phyloP scores from a whole-genome alignment of 768 basidiomycete species.

The Strobilomyces echinocephalus region DNA sequence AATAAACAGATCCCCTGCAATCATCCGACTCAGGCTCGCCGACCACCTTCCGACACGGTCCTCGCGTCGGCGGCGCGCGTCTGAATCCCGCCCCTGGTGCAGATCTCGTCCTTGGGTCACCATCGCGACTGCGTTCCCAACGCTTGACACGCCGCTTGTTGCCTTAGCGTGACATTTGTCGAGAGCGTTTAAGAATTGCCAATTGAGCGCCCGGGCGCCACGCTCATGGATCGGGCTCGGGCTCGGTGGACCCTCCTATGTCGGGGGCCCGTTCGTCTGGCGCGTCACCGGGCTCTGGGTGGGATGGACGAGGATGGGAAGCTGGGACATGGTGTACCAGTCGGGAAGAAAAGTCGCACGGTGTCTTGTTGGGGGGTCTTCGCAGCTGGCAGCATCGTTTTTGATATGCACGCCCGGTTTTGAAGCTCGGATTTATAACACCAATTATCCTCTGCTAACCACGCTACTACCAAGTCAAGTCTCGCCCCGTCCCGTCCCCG shows the following conservation, averaged over 20 bases:
- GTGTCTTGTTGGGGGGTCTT: conserved; percentile 11
- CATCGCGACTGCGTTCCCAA: conserved; percentile 2
- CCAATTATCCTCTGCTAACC: conserved; percentile 17
- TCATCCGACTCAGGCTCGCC: too few relatives aligned
- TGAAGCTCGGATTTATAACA: conserved; percentile 30
- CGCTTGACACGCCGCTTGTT: too few relatives aligned
- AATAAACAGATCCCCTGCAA: neutral
- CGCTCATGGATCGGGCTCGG: neutral
- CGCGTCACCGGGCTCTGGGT: too few relatives aligned
- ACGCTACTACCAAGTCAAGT: neutral
- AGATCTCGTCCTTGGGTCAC: neutral
- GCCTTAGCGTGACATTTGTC: too few relatives aligned
- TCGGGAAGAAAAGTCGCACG: conserved; percentile 21
- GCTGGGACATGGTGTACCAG: too few relatives aligned
- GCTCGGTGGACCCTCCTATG: too few relatives aligned
- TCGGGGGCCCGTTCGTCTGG: too few relatives aligned
- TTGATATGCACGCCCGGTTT: conserved; percentile 33
- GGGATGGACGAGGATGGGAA: too few relatives aligned
- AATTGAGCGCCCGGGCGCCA: conserved; percentile 1
- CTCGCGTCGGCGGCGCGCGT: too few relatives aligned
- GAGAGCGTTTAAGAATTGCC: conserved; percentile 5
- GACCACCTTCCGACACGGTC: neutral
- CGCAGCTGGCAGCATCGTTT: conserved; percentile 23
- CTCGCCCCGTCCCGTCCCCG: neutral
- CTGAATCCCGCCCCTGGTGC: neutral